A percentile compares a stretch with the other conserved stretches of the same genome.
phyloP scores from a whole-genome alignment of 2,329 filamentous ascomycete genomes.

The Microdochium nivale region DNA sequence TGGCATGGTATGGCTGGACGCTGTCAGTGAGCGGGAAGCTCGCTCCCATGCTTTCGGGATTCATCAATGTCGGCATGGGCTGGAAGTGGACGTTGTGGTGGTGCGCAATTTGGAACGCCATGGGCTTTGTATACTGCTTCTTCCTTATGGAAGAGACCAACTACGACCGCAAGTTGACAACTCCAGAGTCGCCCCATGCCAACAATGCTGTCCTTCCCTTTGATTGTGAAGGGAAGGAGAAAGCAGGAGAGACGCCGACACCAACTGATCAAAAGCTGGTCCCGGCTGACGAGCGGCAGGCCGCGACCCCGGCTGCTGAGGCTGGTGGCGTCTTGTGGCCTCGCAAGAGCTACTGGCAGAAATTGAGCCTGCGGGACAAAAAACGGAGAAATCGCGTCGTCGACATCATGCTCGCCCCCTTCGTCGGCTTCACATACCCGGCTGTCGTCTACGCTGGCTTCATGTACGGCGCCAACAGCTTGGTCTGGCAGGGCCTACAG shows the following conservation, averaged over 20 bases:
- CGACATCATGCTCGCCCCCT: conserved; percentile 23
- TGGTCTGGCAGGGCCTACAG: conserved; percentile 20
- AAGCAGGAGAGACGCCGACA: conserved; percentile 4
- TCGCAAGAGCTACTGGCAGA: conserved; percentile 26
- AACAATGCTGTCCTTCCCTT: too few species aligned
- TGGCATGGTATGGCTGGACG: conserved; percentile 17
- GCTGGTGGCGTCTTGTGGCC: conserved; percentile 19
- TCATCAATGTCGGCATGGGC: conserved; percentile 20
- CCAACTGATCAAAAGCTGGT: too few species aligned
- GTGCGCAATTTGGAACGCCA: conserved; percentile 18
- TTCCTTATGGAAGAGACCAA: conserved; percentile 47
- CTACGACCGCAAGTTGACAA: conserved; percentile 29
- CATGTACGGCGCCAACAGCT: conserved; percentile 22
- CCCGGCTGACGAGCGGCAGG: too few species aligned
- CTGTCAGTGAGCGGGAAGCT: conserved; percentile 18
- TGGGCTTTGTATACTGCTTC: conserved; percentile 27
- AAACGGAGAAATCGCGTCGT: conserved; percentile 26
- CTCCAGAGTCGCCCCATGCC: too few species aligned
- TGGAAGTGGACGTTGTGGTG: conserved; percentile 23
- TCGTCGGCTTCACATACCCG: conserved; percentile 19
- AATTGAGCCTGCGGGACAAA: conserved; percentile 24
- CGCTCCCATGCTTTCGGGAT: conserved; percentile 23
- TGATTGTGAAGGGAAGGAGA: too few species aligned
- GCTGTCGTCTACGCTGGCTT: conserved; percentile 28
- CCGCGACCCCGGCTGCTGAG: conserved; percentile 10